Conservation (phyloP, 2,329 filamentous ascomycete species). For the Alternaria brassicicola region DNA sequence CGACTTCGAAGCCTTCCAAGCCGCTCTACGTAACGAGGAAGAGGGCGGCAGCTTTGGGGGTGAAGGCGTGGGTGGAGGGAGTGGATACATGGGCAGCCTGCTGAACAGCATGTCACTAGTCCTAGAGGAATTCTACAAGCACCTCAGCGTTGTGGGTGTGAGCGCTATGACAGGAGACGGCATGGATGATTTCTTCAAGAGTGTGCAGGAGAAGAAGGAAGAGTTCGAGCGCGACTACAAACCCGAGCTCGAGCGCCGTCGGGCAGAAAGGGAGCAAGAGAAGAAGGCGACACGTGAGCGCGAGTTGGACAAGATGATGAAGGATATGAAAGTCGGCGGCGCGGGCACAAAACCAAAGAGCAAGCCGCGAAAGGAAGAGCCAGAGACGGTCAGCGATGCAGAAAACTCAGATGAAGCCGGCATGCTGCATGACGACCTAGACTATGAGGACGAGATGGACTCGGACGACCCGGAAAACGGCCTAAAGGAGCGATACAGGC, state of each 20-base stretch:
- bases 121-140: constrained; percentile 95
- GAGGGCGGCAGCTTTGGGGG: constrained; percentile 76
- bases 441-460: constrained; percentile 61
- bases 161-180: constrained; percentile 92
- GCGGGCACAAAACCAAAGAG: constrained; percentile 42
- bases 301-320: constrained; percentile 92
- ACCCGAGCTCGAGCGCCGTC: constrained; percentile 83
- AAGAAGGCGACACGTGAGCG: constrained; percentile 75
- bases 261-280: constrained; percentile 74
- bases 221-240: constrained; percentile 93
- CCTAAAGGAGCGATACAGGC: constrained; percentile 76
- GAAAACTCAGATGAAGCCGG: constrained; percentile 61
- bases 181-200: constrained; percentile 90
- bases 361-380: constrained; percentile 50
- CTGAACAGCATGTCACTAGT: constrained; percentile 98
- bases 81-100: constrained; percentile 93
- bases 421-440: constrained; percentile 58
- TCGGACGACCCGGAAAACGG: constrained; percentile 65
- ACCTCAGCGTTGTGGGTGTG: constrained; percentile 90
- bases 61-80: constrained; percentile 72
- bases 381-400: constrained; percentile 58
- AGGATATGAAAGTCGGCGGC: constrained; percentile 74
- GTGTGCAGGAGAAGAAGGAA: constrained; percentile 81
- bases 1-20: constrained; percentile 95
- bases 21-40: constrained; percentile 80